phyloP scores from a whole-genome alignment of 768 basidiomycete species.

The Tylopilus sp. region DNA sequence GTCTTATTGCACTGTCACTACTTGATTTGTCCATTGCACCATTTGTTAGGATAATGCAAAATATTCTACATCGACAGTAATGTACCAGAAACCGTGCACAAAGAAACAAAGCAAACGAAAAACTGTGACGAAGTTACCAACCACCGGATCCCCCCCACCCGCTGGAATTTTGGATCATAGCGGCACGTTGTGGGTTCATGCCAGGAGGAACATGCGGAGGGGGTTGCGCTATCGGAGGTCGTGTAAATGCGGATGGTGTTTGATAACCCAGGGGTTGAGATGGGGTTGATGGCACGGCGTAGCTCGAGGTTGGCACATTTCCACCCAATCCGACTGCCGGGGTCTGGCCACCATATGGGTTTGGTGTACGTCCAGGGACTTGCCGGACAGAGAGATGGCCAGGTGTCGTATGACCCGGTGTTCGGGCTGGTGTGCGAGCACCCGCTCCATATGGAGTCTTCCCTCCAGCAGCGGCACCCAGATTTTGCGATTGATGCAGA shows the following conservation, averaged over 20 bases:
- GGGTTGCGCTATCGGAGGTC: constrained; percentile 39
- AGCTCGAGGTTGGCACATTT: constrained; percentile 26
- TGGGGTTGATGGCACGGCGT: constrained; percentile 30
- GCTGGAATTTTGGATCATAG: constrained; percentile 53
- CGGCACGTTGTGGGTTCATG: constrained; percentile 65
- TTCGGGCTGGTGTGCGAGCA: constrained; percentile 72
- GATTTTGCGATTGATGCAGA: constrained; percentile 73
- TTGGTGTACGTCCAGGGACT: constrained; percentile 65
- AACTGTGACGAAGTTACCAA: constrained; percentile 26
- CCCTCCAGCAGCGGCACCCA: constrained; percentile 51
- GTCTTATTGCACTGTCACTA: not conserved
- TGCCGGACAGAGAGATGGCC: constrained; percentile 77
- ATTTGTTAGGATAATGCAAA: constrained; percentile 20
- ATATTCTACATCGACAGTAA: constrained; percentile 24
- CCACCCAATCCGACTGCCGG: constrained; percentile 31
- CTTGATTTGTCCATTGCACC: constrained; percentile 13
- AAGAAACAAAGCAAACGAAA: constrained; percentile 16
- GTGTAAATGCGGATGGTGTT: constrained; percentile 34
- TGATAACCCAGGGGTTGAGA: constrained; percentile 42
- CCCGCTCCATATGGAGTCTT: constrained; percentile 81
- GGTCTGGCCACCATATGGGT: constrained; percentile 61
- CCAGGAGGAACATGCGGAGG: constrained; percentile 50
- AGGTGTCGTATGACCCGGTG: constrained; percentile 73
- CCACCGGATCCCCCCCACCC: constrained; percentile 33
- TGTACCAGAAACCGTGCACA: constrained; percentile 2